These are phyloP conservation scores for Boletus sensibilis DNA, from an alignment of 768 basidiomycete genomes.

Conservation along the genomic window DNA sequence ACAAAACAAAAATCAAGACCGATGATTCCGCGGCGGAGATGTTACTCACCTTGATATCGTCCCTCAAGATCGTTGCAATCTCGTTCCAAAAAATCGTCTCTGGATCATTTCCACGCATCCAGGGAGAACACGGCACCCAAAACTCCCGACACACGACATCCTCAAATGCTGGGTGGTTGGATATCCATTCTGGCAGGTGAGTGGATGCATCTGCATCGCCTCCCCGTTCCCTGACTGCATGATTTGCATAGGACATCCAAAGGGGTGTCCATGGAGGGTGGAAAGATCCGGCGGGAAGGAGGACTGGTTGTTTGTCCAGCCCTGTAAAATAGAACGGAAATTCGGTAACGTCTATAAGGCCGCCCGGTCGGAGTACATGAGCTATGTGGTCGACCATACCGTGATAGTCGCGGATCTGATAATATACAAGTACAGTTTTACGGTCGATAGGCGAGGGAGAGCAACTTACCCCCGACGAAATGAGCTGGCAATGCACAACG, in stretches of 20 bases:
- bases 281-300: conserved; percentile 42
- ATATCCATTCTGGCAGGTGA: conserved; percentile 55
- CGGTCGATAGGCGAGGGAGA: conserved; percentile 5
- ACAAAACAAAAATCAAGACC: not conserved
- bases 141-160: conserved; percentile 55
- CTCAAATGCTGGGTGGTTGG: conserved; percentile 55
- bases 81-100: conserved; percentile 37
- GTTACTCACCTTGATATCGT: conserved; percentile 54
- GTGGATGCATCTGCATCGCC: conserved; percentile 63
- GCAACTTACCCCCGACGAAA: conserved; percentile 68
- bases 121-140: conserved; percentile 64
- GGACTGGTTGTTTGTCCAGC: conserved; percentile 42
- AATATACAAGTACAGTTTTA: conserved; percentile 15
- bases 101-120: conserved; percentile 30
- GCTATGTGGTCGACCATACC: conserved; percentile 64
- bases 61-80: conserved; percentile 47
- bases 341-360: conserved; percentile 65
- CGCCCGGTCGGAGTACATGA: conserved; percentile 66
- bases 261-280: conserved; percentile 58
- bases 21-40: not conserved
- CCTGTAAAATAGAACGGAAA: conserved; percentile 70
- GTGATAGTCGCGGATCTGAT: conserved; percentile 67
- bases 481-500: conserved; percentile 69
- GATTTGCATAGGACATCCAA: conserved; percentile 56
- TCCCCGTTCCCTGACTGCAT: conserved; percentile 55